Base-by-base conservation (phyloP, 805 yeast species). In the Blastobotrys robertii region DNA sequence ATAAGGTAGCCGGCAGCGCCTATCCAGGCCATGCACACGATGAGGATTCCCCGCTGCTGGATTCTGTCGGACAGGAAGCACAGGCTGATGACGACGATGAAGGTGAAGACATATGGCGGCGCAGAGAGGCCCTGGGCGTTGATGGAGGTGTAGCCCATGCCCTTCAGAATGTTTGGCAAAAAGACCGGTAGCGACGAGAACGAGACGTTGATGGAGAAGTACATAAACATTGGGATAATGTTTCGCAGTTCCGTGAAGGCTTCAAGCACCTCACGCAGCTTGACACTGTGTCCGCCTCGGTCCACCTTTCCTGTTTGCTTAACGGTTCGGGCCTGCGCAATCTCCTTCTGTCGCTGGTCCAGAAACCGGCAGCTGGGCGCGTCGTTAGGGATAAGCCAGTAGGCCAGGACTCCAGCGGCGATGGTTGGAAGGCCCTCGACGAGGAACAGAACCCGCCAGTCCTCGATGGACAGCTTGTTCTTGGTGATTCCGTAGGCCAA, bases 341-440 rank as follows among this genome's bases (percentile, higher is more conserved):
- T 48, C 30, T 45, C 42, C 30, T 41, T 46, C 36, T 73, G 74
- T 28, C 57, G 56, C 16, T 61, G 65, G n/a, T 55, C 61, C 36
- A 73, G 58, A 47, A 73, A 74, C 59, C 53, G 10, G 81, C 81
- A 55, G 67, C 66, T 48, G 62, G 65, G 7, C 72, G 73, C 34
- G 55, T 58, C 32, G 54, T 55, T 48, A 41, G 68, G 48, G 43
- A 65, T 34, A 45, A 60, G 54, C 43, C 50, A 42, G 46, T 48
- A 50, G 57, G 65, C 57, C n/a, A 50, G 16, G 16, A 42, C 7
- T 6, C 50, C 73, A 31, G 72, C 58, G 54, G 76, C 60, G 59
- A 70, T 48, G 16, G 73, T 57, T 52, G 64, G 48, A 52, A 67
- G 55, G 2, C 70, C 74, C 50, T 72, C 75, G 37, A 72, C 55